These are phyloP conservation scores for Scheffersomyces ergatensis DNA, from an alignment of 805 yeast species.

Conservation along the genomic window DNA sequence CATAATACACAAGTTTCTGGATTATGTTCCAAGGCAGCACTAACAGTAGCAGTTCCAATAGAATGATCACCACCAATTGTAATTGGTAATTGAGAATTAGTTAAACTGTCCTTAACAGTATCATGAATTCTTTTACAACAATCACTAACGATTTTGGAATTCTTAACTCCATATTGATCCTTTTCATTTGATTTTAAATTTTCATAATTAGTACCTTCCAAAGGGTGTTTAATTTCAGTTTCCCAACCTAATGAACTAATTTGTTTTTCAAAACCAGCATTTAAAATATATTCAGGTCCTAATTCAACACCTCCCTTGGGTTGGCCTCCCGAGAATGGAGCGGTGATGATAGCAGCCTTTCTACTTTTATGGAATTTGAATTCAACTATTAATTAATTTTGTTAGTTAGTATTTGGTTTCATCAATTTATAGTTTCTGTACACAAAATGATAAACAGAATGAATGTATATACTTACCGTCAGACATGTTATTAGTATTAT, in stretches of 20 bases:
- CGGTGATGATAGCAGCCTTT: constrained; percentile 69
- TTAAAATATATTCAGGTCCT: constrained; percentile 82
- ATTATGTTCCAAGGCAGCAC: constrained; percentile 72
- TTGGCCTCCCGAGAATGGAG: constrained; percentile 97
- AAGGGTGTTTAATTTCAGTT: constrained; percentile 50
- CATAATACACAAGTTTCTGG: constrained; percentile 90
- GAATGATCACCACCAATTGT: constrained; percentile 98
- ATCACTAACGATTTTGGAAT: constrained; percentile 74
- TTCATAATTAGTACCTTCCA: constrained; percentile 47
- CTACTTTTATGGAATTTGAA: constrained; percentile 56
- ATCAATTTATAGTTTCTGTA: too few species aligned
- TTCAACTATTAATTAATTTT: constrained; percentile 27
- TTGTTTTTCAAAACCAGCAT: constrained; percentile 66
- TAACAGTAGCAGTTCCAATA: constrained; percentile 88
- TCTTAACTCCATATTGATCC: constrained; percentile 56
- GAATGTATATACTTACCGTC: too few species aligned
- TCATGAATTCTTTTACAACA: constrained; percentile 65
- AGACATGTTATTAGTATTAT: too few species aligned
- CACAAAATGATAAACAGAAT: too few species aligned
- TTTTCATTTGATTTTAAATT: constrained; percentile 42
- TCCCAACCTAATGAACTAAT: constrained; percentile 74
- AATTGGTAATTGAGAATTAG: constrained; percentile 57
- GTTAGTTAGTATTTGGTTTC: too few species aligned
- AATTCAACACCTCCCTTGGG: constrained; percentile 90
- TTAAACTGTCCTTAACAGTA: constrained; percentile 52